phyloP scores from a whole-genome alignment of 352 stramenopile species.

The Phytophthora chlamydospora region DNA sequence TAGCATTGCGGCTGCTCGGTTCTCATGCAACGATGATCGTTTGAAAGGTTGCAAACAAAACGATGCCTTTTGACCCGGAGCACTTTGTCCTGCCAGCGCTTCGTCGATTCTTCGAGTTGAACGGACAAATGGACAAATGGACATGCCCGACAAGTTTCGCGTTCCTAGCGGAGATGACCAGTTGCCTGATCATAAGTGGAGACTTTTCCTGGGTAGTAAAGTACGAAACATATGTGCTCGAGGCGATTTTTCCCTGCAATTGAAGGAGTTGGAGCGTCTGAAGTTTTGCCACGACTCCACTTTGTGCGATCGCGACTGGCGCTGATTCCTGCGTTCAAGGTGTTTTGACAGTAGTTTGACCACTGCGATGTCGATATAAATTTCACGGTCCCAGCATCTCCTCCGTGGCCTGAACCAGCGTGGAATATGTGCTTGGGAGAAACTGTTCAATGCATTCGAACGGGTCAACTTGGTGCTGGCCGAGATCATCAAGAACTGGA shows the following conservation, averaged over 20 bases:
- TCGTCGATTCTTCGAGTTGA: slow-evolving; percentile 30
- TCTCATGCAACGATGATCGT: no score
- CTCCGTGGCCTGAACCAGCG: slow-evolving; percentile 40
- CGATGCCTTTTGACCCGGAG: no score
- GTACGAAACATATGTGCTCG: no score
- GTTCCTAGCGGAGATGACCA: slow-evolving; percentile 9
- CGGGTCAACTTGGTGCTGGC: no score
- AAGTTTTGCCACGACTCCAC: no score
- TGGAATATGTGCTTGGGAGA: slow-evolving; percentile 41
- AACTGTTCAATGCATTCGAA: slow-evolving; percentile 44
- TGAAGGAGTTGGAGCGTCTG: no score
- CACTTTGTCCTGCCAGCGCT: slow-evolving; percentile 45
- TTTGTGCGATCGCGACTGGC: slow-evolving; percentile 43
- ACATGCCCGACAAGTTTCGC: slow-evolving; percentile 35
- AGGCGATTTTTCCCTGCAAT: no score
- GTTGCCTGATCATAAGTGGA: no score
- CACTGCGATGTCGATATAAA: slow-evolving; percentile 35
- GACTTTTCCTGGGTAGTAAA: no score
- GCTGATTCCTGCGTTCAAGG: slow-evolving; percentile 41
- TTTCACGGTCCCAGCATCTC: slow-evolving; percentile 34
- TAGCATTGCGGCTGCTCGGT: no score
- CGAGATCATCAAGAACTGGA: no score
- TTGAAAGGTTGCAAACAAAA: no score
- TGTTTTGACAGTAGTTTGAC: slow-evolving; percentile 26
- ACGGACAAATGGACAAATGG: slow-evolving; percentile 38